These are phyloP conservation scores for Draba incana DNA, from an alignment of 345 rosid species.

Conservation along the genomic window DNA sequence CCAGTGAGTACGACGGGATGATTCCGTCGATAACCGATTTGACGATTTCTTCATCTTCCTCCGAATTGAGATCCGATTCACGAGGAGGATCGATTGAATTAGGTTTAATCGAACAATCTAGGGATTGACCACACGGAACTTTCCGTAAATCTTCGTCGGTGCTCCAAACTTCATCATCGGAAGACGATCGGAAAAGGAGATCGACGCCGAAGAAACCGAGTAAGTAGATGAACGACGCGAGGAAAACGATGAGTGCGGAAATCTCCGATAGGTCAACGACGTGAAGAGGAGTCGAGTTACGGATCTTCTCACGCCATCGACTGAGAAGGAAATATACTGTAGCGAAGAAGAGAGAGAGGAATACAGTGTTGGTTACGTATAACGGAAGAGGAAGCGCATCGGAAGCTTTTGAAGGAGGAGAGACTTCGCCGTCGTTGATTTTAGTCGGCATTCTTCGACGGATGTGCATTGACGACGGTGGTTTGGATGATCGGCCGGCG, in stretches of 20 bases:
- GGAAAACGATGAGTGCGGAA: conserved; percentile 40
- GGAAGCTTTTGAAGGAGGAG: conserved; percentile 40
- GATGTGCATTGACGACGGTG: conserved; percentile 32
- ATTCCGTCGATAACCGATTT: conserved; percentile 44
- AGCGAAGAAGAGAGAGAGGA: conserved; percentile 56
- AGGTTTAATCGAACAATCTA: conserved; percentile 43
- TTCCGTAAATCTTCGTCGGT: conserved; percentile 45
- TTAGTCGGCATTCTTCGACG: conserved; percentile 33
- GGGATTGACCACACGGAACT: conserved; percentile 56
- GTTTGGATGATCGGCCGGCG: neutral
- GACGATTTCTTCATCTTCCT: conserved; percentile 47
- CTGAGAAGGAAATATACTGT: conserved; percentile 57
- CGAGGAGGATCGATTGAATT: conserved; percentile 5
- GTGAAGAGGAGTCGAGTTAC: conserved; percentile 44
- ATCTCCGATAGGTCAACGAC: conserved; percentile 49
- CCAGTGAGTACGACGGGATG: conserved; percentile 48
- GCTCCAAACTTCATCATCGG: conserved; percentile 55
- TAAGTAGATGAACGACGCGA: conserved; percentile 42
- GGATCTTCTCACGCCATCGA: conserved; percentile 57
- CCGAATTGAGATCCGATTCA: conserved; percentile 24
- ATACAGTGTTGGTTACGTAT: conserved; percentile 49
- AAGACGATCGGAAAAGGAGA: conserved; percentile 32
- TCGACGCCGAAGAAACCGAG: conserved; percentile 47
- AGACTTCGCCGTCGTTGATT: conserved; percentile 5
- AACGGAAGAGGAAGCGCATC: conserved; percentile 55